phyloP scores from a whole-genome alignment of 139 green algal species.

The Limnomonas spitsbergensis region DNA sequence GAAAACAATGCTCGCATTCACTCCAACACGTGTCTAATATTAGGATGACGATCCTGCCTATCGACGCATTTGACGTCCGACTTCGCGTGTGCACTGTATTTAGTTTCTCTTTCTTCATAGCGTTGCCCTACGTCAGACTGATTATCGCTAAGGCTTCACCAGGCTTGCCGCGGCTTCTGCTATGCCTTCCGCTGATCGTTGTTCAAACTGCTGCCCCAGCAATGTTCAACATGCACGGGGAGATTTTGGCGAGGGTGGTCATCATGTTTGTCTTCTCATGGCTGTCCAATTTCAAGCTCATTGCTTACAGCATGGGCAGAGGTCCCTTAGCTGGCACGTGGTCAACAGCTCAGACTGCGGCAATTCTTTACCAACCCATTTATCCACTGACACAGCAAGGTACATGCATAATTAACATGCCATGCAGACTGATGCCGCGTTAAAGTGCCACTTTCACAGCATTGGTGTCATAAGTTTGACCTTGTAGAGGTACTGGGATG shows the following conservation, averaged over 20 bases:
- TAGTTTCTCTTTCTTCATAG: too few species aligned
- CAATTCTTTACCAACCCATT: not conserved
- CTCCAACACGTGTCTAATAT: too few species aligned
- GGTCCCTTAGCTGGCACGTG: not conserved
- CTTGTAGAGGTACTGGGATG: too few species aligned
- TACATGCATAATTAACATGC: too few species aligned
- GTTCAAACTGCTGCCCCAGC: not conserved
- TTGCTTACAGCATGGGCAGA: constrained; percentile 1
- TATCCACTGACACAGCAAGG: not conserved
- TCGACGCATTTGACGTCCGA: too few species aligned
- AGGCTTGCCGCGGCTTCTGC: not conserved
- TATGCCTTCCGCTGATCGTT: constrained; percentile 6
- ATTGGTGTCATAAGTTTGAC: too few species aligned
- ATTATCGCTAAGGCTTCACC: not conserved
- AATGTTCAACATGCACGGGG: not conserved
- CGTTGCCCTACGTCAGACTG: not conserved
- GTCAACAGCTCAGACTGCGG: not conserved
- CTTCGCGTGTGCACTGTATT: too few species aligned
- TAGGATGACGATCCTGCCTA: too few species aligned
- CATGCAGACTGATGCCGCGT: too few species aligned
- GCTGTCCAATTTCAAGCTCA: constrained; percentile 27
- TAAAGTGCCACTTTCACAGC: too few species aligned
- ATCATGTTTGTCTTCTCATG: constrained; percentile 21
- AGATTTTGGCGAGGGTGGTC: not conserved
- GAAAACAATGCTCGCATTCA: too few species aligned